Evolutionary conservation across 176 grass and related monocot species (phyloP).

Genomic region (Stipa capillata): DNA sequence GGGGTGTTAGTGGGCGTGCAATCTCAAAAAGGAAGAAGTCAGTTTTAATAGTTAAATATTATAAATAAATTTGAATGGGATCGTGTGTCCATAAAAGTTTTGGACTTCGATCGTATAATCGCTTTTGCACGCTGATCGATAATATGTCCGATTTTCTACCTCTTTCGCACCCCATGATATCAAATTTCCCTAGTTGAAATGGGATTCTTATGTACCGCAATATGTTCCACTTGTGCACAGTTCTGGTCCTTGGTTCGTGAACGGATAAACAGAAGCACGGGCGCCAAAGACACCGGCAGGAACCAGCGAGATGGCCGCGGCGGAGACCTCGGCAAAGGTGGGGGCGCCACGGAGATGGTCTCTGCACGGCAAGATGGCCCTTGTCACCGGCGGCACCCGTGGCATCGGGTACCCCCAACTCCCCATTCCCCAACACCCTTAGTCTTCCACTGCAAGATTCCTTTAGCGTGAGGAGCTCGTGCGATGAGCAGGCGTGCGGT

Average conservation of each 20-base stretch:
- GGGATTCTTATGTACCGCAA: too few species aligned
- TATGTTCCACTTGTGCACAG: background rate
- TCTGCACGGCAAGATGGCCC: constrained; percentile 52
- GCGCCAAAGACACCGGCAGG: background rate
- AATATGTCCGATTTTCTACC: too few species aligned
- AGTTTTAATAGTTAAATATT: too few species aligned
- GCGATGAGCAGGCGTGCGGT: constrained; percentile 33
- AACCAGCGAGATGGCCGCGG: constrained; percentile 5
- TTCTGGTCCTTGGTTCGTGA: background rate
- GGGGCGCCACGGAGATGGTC: constrained; percentile 40
- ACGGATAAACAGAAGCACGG: background rate
- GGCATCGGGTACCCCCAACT: constrained; percentile 61
- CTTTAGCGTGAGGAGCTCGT: background rate
- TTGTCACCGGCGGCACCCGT: constrained; percentile 73
- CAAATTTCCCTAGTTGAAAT: too few species aligned
- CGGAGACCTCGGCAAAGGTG: background rate
- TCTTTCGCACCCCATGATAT: too few species aligned
- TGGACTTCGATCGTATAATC: too few species aligned
- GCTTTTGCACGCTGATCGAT: too few species aligned
- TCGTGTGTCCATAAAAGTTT: too few species aligned
- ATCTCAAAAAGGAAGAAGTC: too few species aligned
- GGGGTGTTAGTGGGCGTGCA: too few species aligned
- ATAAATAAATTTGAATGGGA: too few species aligned
- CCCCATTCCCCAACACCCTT: background rate
- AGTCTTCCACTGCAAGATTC: background rate